phyloP scores from a whole-genome alignment of 2,329 filamentous ascomycete genomes.

The Camptophora hylomeconis region DNA sequence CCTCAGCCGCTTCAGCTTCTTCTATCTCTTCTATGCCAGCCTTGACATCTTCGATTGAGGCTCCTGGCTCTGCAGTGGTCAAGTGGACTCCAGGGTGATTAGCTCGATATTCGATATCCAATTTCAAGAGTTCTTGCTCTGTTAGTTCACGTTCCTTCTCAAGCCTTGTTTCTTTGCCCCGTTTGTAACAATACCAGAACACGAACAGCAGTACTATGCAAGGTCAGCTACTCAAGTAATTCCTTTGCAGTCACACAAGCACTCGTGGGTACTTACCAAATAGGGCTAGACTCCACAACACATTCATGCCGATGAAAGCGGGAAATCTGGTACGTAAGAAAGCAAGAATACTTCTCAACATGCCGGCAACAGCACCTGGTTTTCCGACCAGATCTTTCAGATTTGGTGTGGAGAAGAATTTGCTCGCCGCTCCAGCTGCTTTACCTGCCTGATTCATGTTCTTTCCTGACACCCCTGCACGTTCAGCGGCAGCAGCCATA shows the following conservation, averaged over 20 bases:
- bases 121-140: constrained; percentile 28
- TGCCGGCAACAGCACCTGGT: constrained; percentile 69
- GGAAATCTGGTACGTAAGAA: constrained; percentile 81
- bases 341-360: constrained; percentile 82
- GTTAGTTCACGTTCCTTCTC: constrained; percentile 43
- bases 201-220: constrained; percentile 69
- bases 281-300: constrained; percentile 77
- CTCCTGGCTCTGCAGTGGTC: constrained; percentile 29
- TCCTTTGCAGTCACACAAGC: too few species aligned
- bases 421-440: constrained; percentile 47
- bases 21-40: constrained; percentile 28
- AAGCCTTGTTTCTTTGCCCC: constrained; percentile 72
- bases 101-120: constrained; percentile 24
- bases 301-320: constrained; percentile 79
- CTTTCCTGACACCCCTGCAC: constrained; percentile 45
- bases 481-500: constrained; percentile 64
- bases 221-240: constrained; percentile 2
- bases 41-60: constrained; percentile 26
- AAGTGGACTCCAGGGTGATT: constrained; percentile 19
- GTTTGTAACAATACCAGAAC: constrained; percentile 97
- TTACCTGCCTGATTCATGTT: constrained; percentile 39
- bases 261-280: constrained; percentile 53
- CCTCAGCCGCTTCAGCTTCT: constrained; percentile 20
- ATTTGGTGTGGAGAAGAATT: constrained; percentile 56
- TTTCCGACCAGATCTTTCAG: constrained; percentile 72